Percentiles rank a stretch among this genome's conserved stretches.
These are phyloP conservation scores for Haematococcus lacustris DNA, from an alignment of 139 green algal genomes.

Conservation along the genomic window DNA sequence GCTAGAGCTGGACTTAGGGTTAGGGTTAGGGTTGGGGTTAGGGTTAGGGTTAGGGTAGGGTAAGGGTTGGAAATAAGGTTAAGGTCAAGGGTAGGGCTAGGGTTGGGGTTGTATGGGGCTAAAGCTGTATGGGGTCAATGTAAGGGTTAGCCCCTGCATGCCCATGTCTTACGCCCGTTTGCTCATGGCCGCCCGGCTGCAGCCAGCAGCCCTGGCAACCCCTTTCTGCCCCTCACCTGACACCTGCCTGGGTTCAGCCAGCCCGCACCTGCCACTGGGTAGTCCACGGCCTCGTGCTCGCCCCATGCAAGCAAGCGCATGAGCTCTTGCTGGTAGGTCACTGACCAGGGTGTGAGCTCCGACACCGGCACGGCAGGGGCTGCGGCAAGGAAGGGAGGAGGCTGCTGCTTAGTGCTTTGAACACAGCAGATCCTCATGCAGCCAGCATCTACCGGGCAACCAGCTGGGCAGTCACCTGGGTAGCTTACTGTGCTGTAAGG, in stretches of 20 bases:
- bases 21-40: too few species aligned
- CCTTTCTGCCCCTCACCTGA: too few species aligned
- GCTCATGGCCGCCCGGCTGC: background rate
- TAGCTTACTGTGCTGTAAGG: background rate
- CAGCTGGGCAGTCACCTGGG: background rate
- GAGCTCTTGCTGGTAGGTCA: slow-evolving; percentile 66
- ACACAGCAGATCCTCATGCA: background rate
- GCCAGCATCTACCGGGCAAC: background rate
- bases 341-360: slow-evolving; percentile 67
- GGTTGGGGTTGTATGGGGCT: background rate
- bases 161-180: background rate
- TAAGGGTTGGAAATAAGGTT: too few species aligned
- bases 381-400: background rate
- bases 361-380: background rate
- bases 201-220: too few species aligned
- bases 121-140: background rate
- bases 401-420: background rate
- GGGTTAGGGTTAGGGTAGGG: background rate
- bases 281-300: slow-evolving; percentile 79
- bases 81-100: background rate
- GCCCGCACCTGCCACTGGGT: slow-evolving; percentile 53
- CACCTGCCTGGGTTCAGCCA: too few species aligned
- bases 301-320: slow-evolving; percentile 68
- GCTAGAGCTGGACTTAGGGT: too few species aligned
- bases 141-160: background rate